These are phyloP conservation scores for Paraphoma sp. DNA, from an alignment of 2,329 filamentous ascomycete genomes.

Conservation along the genomic window DNA sequence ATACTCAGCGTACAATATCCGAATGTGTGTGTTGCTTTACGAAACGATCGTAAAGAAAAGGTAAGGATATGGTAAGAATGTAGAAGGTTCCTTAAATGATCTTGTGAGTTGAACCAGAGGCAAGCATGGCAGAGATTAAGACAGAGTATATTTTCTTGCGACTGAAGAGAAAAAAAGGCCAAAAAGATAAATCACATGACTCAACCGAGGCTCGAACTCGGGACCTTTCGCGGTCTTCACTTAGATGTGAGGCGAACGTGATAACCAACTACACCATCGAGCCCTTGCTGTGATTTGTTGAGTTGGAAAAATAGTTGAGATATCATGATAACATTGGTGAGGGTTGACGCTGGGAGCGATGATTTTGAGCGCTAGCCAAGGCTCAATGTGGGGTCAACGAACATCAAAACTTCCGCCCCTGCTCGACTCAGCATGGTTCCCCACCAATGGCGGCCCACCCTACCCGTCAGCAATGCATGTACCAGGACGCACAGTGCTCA, in stretches of 20 bases:
- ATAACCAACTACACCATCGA: constrained; percentile 38
- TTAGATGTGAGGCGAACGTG: constrained; percentile 34
- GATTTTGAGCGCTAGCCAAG: neutral
- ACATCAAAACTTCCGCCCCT: neutral
- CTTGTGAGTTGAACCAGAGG: no score
- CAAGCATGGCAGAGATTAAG: no score
- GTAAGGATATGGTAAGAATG: no score
- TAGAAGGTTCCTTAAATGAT: no score
- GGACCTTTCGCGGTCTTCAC: constrained; percentile 26
- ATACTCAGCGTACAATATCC: no score
- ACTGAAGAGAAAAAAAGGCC: no score
- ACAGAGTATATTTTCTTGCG: no score
- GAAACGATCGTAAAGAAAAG: no score
- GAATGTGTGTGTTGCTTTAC: no score
- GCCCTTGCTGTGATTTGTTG: constrained; percentile 6
- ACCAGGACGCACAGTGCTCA: no score
- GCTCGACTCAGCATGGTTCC: neutral
- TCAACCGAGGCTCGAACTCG: constrained; percentile 34
- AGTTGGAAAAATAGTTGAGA: neutral
- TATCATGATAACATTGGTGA: neutral
- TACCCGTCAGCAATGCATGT: no score
- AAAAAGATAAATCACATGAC: constrained; percentile 16
- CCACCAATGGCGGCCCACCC: neutral
- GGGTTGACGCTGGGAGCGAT: neutral
- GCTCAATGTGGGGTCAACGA: neutral